Evolutionary conservation across 1,284 basidiomycete genomes (phyloP).

Genomic region (Ceratobasidium sp.): DNA sequence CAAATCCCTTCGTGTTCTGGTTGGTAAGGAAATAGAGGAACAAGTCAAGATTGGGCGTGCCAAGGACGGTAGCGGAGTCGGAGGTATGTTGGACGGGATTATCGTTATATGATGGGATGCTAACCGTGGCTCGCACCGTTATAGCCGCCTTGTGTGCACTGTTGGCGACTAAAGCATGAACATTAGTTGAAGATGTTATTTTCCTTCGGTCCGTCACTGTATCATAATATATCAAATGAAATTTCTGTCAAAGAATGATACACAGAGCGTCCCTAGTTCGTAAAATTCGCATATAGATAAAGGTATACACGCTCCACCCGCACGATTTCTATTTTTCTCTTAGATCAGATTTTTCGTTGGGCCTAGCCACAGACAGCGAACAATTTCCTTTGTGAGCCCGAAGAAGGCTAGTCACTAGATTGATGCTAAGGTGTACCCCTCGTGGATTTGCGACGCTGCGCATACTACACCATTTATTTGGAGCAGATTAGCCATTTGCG

Average conservation of each 20-base stretch:
- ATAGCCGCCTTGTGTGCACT: constrained; percentile 79
- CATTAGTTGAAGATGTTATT: not conserved
- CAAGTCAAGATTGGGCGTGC: constrained; percentile 87
- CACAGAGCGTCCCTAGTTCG: no score
- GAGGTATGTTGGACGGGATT: constrained; percentile 65
- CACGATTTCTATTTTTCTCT: no score
- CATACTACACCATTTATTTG: not conserved
- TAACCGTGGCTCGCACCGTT: constrained; percentile 4
- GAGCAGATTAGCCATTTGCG: constrained; percentile 1
- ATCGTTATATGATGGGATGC: not conserved
- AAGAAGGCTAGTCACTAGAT: constrained; percentile 11
- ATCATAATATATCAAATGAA: constrained; percentile 30
- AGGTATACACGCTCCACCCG: no score
- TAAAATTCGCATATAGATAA: not conserved
- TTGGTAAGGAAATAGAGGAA: constrained; percentile 82
- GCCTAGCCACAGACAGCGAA: no score
- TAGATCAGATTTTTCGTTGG: no score
- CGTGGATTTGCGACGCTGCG: constrained; percentile 29
- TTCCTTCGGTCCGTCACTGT: not conserved
- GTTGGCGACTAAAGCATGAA: constrained; percentile 60
- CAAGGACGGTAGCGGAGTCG: constrained; percentile 97
- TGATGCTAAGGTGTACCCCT: not conserved
- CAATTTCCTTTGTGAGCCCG: constrained; percentile 27
- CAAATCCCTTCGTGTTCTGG: constrained; percentile 73
- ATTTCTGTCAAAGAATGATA: not conserved